Evolutionary conservation across 2,329 filamentous ascomycete genomes (phyloP).

Genomic region (Colletotrichum siamense): DNA sequence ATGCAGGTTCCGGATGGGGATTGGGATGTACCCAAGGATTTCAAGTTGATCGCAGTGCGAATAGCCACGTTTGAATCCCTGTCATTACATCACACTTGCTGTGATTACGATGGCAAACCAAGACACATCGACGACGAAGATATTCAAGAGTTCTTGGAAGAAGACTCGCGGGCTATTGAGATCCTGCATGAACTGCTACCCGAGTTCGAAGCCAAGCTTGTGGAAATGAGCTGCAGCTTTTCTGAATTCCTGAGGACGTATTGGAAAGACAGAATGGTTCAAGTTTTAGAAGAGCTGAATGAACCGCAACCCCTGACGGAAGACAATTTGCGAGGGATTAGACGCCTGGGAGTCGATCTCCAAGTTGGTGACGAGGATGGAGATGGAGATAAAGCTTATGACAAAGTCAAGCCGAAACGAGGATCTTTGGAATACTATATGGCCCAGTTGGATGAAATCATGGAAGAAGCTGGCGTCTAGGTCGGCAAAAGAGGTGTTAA

Average conservation of each 20-base stretch:
- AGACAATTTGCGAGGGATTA: neutral
- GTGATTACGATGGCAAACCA: rapidly evolving
- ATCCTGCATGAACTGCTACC: rapidly evolving
- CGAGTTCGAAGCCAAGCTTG: neutral
- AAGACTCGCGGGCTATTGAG: neutral
- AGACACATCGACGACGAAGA: neutral
- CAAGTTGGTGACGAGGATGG: too few species aligned
- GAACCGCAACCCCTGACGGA: neutral
- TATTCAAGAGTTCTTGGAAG: rapidly evolving
- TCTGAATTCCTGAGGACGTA: rapidly evolving
- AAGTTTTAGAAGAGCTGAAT: neutral
- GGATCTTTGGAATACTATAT: too few species aligned
- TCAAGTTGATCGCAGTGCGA: rapidly evolving
- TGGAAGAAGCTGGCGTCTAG: too few species aligned
- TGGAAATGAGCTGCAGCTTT: neutral
- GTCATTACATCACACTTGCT: neutral
- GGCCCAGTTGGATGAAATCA: rapidly evolving
- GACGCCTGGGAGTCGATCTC: neutral
- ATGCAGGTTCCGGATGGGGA: rapidly evolving
- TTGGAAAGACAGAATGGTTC: neutral
- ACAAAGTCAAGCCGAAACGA: too few species aligned
- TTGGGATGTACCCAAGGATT: rapidly evolving
- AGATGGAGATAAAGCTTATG: too few species aligned
- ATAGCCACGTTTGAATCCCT: neutral
- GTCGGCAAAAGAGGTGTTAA: too few species aligned